Conservation (phyloP, 495 filamentous ascomycete species). For the Podospora fimiseda region DNA sequence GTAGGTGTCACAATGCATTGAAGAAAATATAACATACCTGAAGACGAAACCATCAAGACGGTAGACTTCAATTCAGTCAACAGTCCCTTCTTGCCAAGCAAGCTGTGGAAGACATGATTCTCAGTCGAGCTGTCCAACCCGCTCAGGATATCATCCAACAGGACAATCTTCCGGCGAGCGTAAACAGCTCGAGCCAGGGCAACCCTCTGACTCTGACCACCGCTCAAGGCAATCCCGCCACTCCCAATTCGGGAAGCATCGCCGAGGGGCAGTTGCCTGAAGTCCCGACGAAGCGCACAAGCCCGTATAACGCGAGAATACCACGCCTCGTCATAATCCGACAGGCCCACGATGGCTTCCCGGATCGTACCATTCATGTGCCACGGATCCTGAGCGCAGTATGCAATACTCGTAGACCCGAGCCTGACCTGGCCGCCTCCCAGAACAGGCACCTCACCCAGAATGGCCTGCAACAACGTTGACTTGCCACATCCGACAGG, state of each 20-base stretch:
- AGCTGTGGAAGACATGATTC: constrained; percentile 48
- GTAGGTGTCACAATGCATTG: too few species aligned
- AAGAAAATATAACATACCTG: constrained; percentile 17
- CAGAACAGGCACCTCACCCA: constrained; percentile 48
- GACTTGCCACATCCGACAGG: constrained; percentile 58
- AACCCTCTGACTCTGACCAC: constrained; percentile 37
- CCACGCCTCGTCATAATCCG: constrained; percentile 27
- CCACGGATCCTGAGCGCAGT: constrained; percentile 28
- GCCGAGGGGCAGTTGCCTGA: constrained; percentile 27
- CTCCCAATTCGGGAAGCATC: constrained; percentile 30
- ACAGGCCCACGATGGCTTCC: constrained; percentile 31
- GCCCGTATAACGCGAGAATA: constrained; percentile 34
- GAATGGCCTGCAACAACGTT: constrained; percentile 50
- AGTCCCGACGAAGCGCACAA: constrained; percentile 32
- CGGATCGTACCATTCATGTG: constrained; percentile 33
- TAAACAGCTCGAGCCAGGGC: constrained; percentile 24
- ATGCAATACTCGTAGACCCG: constrained; percentile 23
- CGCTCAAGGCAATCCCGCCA: constrained; percentile 30
- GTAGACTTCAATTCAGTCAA: constrained; percentile 44
- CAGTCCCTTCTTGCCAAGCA: constrained; percentile 40
- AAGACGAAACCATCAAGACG: constrained; percentile 39
- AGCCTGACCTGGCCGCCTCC: constrained; percentile 23
- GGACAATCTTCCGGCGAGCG: constrained; percentile 13
- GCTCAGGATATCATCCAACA: constrained; percentile 31
- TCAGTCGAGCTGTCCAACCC: constrained; percentile 55